Conservation (phyloP, 1,284 basidiomycete species). For the Termitomyces sp. region DNA sequence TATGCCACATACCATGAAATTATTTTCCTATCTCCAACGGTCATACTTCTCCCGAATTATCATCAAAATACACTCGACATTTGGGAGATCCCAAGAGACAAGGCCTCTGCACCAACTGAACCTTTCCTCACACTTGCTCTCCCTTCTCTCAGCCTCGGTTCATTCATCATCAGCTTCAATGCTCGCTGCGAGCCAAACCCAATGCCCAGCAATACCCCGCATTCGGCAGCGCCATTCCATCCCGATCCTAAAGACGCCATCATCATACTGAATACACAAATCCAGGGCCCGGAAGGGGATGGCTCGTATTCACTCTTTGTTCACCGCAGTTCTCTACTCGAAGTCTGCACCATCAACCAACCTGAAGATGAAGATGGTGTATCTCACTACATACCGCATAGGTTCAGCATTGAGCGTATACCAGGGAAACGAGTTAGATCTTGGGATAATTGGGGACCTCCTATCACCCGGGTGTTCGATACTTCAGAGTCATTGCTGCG, state of each 20-base stretch:
- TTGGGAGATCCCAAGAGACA: slow-evolving; percentile 30
- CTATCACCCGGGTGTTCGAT: slow-evolving; percentile 37
- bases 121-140: slow-evolving; percentile 30
- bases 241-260: slow-evolving; percentile 33
- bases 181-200: slow-evolving; percentile 46
- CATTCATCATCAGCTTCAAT: slow-evolving; percentile 28
- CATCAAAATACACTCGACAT: slow-evolving; percentile 33
- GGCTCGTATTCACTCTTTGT: slow-evolving; percentile 29
- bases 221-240: slow-evolving; percentile 25
- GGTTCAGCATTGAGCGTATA: neutral
- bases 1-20: slow-evolving; percentile 34
- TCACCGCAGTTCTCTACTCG: slow-evolving; percentile 34
- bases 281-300: slow-evolving; percentile 16
- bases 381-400: neutral
- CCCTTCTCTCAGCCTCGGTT: slow-evolving; percentile 27
- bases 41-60: slow-evolving; percentile 40
- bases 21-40: slow-evolving; percentile 34
- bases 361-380: slow-evolving; percentile 2
- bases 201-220: neutral
- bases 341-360: slow-evolving; percentile 2
- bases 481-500: slow-evolving; percentile 30
- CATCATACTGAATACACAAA: slow-evolving; percentile 34
- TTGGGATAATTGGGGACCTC: slow-evolving; percentile 42
- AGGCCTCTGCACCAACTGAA: slow-evolving; percentile 9
- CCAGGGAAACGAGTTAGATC: slow-evolving; percentile 17